phyloP scores from a whole-genome alignment of 345 rosid genomes.

The Aquilaria malaccensis region DNA sequence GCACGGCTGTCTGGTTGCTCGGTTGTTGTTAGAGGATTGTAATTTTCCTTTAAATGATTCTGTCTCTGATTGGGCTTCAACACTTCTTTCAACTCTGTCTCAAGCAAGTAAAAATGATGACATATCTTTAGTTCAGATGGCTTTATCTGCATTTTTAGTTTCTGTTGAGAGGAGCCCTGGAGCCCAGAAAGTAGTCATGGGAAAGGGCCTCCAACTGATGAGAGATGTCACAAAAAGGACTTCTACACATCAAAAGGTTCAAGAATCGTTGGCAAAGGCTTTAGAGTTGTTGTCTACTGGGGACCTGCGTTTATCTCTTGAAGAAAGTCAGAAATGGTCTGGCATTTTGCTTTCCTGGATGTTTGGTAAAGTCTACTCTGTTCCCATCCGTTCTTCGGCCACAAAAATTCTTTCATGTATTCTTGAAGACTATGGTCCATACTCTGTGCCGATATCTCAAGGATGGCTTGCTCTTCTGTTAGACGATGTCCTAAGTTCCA shows the following conservation, averaged over 20 bases:
- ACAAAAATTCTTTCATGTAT: conserved; percentile 70
- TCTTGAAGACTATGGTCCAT: conserved; percentile 76
- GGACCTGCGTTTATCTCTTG: conserved; percentile 62
- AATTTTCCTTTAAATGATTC: conserved; percentile 75
- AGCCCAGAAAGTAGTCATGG: conserved; percentile 60
- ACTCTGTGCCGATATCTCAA: conserved; percentile 76
- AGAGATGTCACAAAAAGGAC: conserved; percentile 71
- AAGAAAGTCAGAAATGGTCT: conserved; percentile 94
- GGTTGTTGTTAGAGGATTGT: conserved; percentile 75
- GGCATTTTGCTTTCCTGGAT: conserved; percentile 80
- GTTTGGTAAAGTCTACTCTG: conserved; percentile 55
- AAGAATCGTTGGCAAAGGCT: conserved; percentile 85
- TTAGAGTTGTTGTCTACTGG: conserved; percentile 64
- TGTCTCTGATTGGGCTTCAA: conserved; percentile 88
- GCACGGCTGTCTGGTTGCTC: conserved; percentile 96
- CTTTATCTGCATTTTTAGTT: conserved; percentile 78
- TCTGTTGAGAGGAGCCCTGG: conserved; percentile 75
- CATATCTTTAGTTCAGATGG: conserved; percentile 67
- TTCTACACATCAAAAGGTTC: conserved; percentile 55
- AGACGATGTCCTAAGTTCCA: conserved; percentile 49
- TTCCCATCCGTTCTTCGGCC: conserved; percentile 58
- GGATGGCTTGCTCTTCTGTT: conserved; percentile 87
- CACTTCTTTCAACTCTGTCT: conserved; percentile 74
- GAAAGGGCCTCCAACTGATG: conserved; percentile 82
- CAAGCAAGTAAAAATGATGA: conserved; percentile 85